Evolutionary conservation across 345 rosid genomes (phyloP), one percentile per base, ranked within the genome.

Genomic region (Eucalyptus microcorys): DNA sequence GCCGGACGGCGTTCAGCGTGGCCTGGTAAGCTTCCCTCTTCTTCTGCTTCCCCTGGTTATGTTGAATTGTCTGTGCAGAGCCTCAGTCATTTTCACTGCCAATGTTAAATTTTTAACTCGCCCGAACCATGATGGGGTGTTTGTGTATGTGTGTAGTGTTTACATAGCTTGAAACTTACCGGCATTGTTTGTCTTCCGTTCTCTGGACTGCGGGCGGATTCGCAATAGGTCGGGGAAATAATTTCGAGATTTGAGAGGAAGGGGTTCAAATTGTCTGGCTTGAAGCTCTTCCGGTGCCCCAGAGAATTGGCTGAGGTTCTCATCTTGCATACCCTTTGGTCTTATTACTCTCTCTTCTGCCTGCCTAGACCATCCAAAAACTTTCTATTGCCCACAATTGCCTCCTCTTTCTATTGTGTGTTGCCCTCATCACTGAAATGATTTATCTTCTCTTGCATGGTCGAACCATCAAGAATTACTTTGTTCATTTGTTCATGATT

Each of bases 161-260:
- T 40, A 21, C 47, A 6, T 76, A 76, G 43, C 84, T 22, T 10
- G 13, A 71, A 37, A 76, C 84, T 76, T 21, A 76, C 84, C 9
- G 0, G 47, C 84, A 11, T 76, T 40, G 47, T 40, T 76, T 40
- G 14, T 76, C 30, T 40, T 76, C 47, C 8, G 9, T 22, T 4
- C 86, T 87, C 86, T 86, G 88, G 87, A 52, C 34, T 86, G 45
- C 8, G 68, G 87, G 40, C 17, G 50, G 87, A 76, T 68, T 50
- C 89, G 86, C 91, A 89, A 87, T 92, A 97, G 99, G 99, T 96
- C 87, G 99, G 99, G 86, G 99, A 97, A 94, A 94, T 97, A 87
- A 95, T 97, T 88, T 96, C 98, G 37, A 95, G 99, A 89, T 98
- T 97, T 90, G 99, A 97, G 96, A 96, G 93, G 94, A 97, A 97